Evolutionary conservation across 148 eudicot genomes (phyloP).

Genomic region (Spergularia bocconei): DNA sequence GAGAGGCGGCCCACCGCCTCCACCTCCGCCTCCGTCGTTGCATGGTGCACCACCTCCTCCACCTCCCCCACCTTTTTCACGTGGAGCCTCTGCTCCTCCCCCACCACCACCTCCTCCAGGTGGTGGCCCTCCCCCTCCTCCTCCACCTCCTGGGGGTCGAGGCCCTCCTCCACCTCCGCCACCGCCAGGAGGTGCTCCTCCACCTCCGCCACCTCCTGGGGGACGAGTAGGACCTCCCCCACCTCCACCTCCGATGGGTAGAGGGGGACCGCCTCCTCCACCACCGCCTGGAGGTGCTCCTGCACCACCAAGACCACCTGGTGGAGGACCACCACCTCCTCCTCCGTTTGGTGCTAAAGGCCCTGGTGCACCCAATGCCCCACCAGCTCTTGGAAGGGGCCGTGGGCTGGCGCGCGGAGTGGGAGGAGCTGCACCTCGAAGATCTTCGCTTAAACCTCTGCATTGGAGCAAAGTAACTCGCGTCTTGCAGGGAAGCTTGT

Average conservation of each 20-base stretch:
- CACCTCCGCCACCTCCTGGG: slow-evolving; percentile 44
- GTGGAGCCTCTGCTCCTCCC: slow-evolving; percentile 39
- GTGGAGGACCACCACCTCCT: slow-evolving; percentile 76
- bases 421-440: slow-evolving; percentile 45
- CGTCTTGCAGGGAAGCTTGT: slow-evolving; percentile 87
- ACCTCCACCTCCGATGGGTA: slow-evolving; percentile 40
- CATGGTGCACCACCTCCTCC: slow-evolving; percentile 37
- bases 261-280: slow-evolving; percentile 66
- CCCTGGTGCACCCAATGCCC: slow-evolving; percentile 40
- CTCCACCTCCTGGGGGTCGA: slow-evolving; percentile 53
- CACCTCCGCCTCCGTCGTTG: slow-evolving; percentile 32
- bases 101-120: slow-evolving; percentile 58
- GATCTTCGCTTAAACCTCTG: slow-evolving; percentile 70
- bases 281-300: slow-evolving; percentile 63
- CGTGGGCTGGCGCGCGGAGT: slow-evolving; percentile 71
- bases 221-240: slow-evolving; percentile 43
- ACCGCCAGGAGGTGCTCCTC: slow-evolving; percentile 39
- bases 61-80: slow-evolving; percentile 45
- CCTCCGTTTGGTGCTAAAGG: slow-evolving; percentile 55
- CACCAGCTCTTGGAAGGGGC: slow-evolving; percentile 56
- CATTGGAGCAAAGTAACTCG: slow-evolving; percentile 99
- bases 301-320: slow-evolving; percentile 61
- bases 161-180: slow-evolving; percentile 81
- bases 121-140: slow-evolving; percentile 54
- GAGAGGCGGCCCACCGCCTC: slow-evolving; percentile 23